These are phyloP conservation scores for Backusella mclennaniae DNA, from an alignment of 192 early-diverging fungal species.

Conservation along the genomic window DNA sequence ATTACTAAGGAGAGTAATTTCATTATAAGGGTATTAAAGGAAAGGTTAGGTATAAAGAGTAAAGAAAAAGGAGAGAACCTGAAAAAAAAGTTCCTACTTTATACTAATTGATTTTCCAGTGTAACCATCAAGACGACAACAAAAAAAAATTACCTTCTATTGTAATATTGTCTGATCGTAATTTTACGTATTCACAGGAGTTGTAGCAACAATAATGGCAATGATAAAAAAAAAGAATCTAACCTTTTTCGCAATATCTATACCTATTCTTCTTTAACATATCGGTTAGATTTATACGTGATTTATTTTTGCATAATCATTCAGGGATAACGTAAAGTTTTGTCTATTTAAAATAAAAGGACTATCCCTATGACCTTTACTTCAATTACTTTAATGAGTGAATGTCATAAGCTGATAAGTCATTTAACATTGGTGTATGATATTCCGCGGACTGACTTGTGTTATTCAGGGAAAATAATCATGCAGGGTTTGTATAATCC, in stretches of 20 bases:
- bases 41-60: background rate
- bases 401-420: background rate
- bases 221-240: background rate
- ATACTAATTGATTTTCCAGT: background rate
- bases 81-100: constrained; percentile 7
- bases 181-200: background rate
- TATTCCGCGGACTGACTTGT: background rate
- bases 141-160: background rate
- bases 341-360: background rate
- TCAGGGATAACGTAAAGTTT: background rate
- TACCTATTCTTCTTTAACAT: background rate
- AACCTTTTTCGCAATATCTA: background rate
- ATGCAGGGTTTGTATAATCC: background rate
- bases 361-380: background rate
- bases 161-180: background rate
- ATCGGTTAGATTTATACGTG: background rate
- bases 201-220: background rate
- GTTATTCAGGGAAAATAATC: background rate
- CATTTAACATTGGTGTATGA: background rate
- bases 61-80: constrained; percentile 2
- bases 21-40: constrained; percentile 2
- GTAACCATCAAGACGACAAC: background rate
- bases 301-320: background rate
- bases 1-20: background rate
- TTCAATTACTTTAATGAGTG: background rate